Base-by-base conservation (phyloP, 768 basidiomycete genomes). In the Boletus vermiculosoides region DNA sequence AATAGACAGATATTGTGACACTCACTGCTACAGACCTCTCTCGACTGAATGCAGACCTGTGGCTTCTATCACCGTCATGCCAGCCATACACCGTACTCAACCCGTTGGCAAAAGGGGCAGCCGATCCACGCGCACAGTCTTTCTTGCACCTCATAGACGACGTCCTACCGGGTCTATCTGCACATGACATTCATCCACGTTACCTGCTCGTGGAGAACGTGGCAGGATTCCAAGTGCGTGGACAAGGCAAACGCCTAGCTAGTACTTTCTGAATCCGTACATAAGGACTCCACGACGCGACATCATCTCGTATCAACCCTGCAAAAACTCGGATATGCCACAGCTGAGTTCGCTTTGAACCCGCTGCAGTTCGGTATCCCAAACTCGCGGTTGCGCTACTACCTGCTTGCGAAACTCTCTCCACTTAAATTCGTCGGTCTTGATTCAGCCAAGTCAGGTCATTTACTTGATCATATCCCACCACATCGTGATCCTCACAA, bases 61-160 rank as follows among this genome's bases (percentile, higher is more conserved):
- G 91, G 90, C 79, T 92, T 18, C 70, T 91, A 45, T 92, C 90
- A 0, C 91, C 90, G 6, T 83, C 90, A 8, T 93, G 90, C 68
- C 90, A 92, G 65, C 91, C 91, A 0, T 92, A 92, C 64, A 92
- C 91, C 0, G 81, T 90, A 3, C 74, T 93, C 50, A 91, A 90
- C 64, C 84, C 88, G 4, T 75, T 78, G 15, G 86, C 87, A 10
- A 86, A 85, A 74, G 89, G 87, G 11, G 81, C 80, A 9, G 72
- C 73, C 12, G 91, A 93, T 73, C 87, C 90, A 12, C 82, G 90
- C 15, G 90, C 90, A 9, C 77, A 78, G 58, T 89, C 88, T 0
- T 93, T 92, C 69, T 76, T 91, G 22, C 84, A 88, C 68, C 78
- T 93, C 39, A 75, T 91, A 41, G 77, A 82, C 56, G 67, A 70